Evolutionary conservation across 805 yeast species (phyloP).

Genomic region (Metschnikowia anglica): DNA sequence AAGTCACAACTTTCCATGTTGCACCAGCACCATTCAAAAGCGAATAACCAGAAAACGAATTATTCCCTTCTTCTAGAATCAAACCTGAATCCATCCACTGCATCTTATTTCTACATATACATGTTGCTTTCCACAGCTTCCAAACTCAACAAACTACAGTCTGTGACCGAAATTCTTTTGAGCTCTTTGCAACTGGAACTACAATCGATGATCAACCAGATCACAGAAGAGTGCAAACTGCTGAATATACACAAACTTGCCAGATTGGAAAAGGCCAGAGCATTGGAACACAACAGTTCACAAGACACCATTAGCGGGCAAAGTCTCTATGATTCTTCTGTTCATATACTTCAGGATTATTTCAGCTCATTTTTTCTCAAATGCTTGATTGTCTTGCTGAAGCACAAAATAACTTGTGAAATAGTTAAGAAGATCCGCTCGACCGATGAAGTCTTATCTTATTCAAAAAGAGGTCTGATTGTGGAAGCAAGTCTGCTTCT

Average conservation of each 20-base stretch:
- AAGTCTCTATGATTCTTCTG: constrained; percentile 47
- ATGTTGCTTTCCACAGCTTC: constrained; percentile 55
- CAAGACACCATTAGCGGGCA: constrained; percentile 27
- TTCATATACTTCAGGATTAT: constrained; percentile 62
- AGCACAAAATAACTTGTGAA: constrained; percentile 64
- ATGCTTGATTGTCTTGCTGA: constrained; percentile 61
- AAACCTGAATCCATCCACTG: constrained; percentile 29
- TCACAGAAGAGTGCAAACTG: constrained; percentile 62
- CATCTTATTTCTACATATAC: constrained; percentile 55
- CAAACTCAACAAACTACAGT: constrained; percentile 59
- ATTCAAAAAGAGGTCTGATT: constrained; percentile 13
- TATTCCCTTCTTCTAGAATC: constrained; percentile 34
- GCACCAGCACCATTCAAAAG: constrained; percentile 24
- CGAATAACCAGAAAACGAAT: constrained; percentile 22
- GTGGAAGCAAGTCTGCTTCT: constrained; percentile 3
- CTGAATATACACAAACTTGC: constrained; percentile 45
- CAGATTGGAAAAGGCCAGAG: constrained; percentile 30
- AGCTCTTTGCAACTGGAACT: constrained; percentile 61
- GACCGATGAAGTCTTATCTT: constrained; percentile 19
- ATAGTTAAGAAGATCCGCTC: constrained; percentile 41
- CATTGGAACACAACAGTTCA: constrained; percentile 26
- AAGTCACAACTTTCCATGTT: constrained; percentile 29
- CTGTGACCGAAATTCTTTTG: constrained; percentile 52
- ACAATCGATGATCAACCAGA: constrained; percentile 57
- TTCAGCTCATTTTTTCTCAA: constrained; percentile 69